phyloP scores from a whole-genome alignment of 1,284 basidiomycete genomes.

The Apiotrichum porosum region DNA sequence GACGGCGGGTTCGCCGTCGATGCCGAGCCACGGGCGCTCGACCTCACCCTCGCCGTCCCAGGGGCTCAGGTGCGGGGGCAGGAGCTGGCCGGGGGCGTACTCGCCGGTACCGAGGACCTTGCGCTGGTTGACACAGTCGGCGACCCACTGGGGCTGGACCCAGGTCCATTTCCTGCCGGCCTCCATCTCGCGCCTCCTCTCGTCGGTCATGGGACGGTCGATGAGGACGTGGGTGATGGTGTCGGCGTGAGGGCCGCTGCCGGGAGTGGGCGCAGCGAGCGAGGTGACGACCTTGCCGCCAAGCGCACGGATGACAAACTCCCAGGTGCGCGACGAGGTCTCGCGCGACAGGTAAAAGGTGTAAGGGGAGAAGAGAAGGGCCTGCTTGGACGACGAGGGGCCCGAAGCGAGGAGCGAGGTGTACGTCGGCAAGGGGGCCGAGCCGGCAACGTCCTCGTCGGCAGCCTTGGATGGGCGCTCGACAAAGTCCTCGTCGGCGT shows the following conservation, averaged over 20 bases:
- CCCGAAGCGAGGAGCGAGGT: conserved; percentile 58
- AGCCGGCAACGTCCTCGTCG: conserved; percentile 49
- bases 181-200: conserved; percentile 59
- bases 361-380: conserved; percentile 73
- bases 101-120: conserved; percentile 78
- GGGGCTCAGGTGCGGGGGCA: conserved; percentile 94
- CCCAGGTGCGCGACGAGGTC: conserved; percentile 85
- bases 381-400: conserved; percentile 52
- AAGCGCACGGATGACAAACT: conserved; percentile 88
- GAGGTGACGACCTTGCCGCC: conserved; percentile 80
- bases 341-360: conserved; percentile 95
- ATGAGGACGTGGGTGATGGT: conserved; percentile 94
- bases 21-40: conserved; percentile 55
- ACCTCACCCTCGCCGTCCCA: conserved; percentile 73
- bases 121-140: conserved; percentile 88
- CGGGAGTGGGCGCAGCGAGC: conserved; percentile 66
- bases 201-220: conserved; percentile 68
- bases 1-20: conserved; percentile 49
- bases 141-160: conserved; percentile 97
- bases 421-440: conserved; percentile 67
- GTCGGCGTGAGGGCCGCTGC: conserved; percentile 53
- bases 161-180: conserved; percentile 69
- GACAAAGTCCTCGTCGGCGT: conserved; percentile 51
- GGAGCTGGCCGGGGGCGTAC: conserved; percentile 78
- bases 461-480: conserved; percentile 58